Evolutionary conservation across 495 filamentous ascomycete species (phyloP), one percentile per base, ranked within the genome.

Genomic region (Aspergillus nanangensis): DNA sequence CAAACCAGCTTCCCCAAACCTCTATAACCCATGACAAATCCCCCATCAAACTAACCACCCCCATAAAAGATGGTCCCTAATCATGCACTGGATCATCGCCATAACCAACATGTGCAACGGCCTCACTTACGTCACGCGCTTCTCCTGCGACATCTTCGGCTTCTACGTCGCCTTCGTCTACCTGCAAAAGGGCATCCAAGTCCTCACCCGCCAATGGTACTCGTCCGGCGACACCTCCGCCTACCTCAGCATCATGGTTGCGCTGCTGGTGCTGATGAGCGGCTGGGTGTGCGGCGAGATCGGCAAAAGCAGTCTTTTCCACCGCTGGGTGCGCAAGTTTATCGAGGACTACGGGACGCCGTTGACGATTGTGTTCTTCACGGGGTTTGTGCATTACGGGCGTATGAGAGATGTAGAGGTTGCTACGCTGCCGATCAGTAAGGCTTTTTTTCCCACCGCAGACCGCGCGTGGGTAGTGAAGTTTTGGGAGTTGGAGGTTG

Each of bases 161-260:
- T 90, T 91, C 61, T 93, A 93, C 60, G 88, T 93, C 34, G 87
- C 86, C 38, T 87, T 84, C 58, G 88, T 91, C 59, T 93, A 93
- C 57, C 71, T 93, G 11, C 86, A 91, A 50, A 92, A 90, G 60
- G 87, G 87, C 5, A 80, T 91, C 45, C 87, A 91, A 57, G 84
- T 91, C 22, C 70, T 93, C 1, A 81, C 82, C 45, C 74, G 81
- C 3, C 78, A 82, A 62, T 80, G 76, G 72, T 72, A 63, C 21
- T 43, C 52, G 11, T 60, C 62, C 3, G 75, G 73, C 14, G 79
- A 81, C 24, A 69, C 83, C 4, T 87, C 87, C 38, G 78, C 76
- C 14, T 90, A 89, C 53, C 72, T 93, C 23, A 87, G 83, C 22
- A 79, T 91, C 51, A 78, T 80, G 44, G 82, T 90, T 13, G 73